These are phyloP conservation scores for Rubia peregrina DNA, from an alignment of 305 asterid species.

Conservation along the genomic window DNA sequence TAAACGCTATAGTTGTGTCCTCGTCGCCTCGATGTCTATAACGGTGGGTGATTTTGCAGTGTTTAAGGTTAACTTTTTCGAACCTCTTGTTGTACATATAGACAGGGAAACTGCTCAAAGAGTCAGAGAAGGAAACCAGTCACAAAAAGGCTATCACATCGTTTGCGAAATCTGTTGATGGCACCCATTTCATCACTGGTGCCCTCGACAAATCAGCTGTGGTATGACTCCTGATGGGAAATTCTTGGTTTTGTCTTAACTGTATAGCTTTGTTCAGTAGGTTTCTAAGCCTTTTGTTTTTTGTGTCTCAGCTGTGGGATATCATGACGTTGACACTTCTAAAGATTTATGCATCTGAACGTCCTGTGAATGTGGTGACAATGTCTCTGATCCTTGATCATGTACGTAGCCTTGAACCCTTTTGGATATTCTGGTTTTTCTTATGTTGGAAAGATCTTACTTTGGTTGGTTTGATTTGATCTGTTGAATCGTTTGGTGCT, in stretches of 20 bases:
- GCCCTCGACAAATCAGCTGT: slow-evolving; percentile 89
- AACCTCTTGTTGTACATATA: slow-evolving; percentile 23
- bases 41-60: not conserved
- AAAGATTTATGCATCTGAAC: slow-evolving; percentile 68
- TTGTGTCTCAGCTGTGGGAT: slow-evolving; percentile 77
- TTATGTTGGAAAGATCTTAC: not conserved
- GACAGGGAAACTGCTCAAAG: slow-evolving; percentile 69
- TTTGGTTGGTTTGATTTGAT: not conserved
- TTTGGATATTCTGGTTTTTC: not conserved
- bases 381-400: slow-evolving; percentile 90
- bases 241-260: not conserved
- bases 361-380: slow-evolving; percentile 88
- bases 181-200: slow-evolving; percentile 80
- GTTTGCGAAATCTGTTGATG: slow-evolving; percentile 57
- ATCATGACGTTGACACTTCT: slow-evolving; percentile 60
- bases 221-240: slow-evolving; percentile 29
- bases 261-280: slow-evolving; percentile 1
- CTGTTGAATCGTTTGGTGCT: not conserved
- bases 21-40: too few species aligned
- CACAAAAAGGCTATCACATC: slow-evolving; percentile 81
- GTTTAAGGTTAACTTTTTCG: not conserved
- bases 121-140: slow-evolving; percentile 66
- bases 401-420: slow-evolving; percentile 39
- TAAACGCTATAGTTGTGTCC: slow-evolving; percentile 7
- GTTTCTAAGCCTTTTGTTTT: slow-evolving; percentile 12